Evolutionary conservation across 345 rosid genomes (phyloP).

Genomic region (Heritiera fomes): DNA sequence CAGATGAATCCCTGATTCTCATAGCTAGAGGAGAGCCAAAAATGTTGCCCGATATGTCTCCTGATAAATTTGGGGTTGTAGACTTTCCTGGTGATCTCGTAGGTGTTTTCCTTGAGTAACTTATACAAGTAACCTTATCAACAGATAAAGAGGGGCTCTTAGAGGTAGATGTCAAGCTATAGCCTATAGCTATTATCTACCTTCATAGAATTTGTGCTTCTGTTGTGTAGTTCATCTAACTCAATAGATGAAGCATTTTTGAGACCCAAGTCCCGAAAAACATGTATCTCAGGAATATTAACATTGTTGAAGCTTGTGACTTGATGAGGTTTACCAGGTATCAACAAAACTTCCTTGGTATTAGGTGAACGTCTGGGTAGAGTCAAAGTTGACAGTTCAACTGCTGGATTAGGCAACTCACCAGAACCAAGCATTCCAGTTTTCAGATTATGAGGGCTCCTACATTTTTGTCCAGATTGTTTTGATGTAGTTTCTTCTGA

Average conservation of each 20-base stretch:
- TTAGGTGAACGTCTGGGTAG: conserved; percentile 32
- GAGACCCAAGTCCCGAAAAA: conserved; percentile 16
- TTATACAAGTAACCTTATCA: conserved; percentile 29
- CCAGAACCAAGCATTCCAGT: conserved; percentile 30
- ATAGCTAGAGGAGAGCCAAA: conserved; percentile 32
- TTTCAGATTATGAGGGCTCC: conserved; percentile 51
- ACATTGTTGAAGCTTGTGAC: conserved; percentile 29
- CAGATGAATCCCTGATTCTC: conserved; percentile 21
- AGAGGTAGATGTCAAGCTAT: conserved; percentile 25
- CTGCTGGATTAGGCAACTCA: conserved; percentile 34
- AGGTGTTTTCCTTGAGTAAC: conserved; percentile 55
- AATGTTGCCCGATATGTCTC: conserved; percentile 29
- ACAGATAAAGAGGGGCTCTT: conserved; percentile 31
- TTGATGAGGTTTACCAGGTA: conserved; percentile 39
- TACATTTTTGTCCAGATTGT: conserved; percentile 34
- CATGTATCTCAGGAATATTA: conserved; percentile 29
- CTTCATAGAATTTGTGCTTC: conserved; percentile 33
- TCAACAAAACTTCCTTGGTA: conserved; percentile 26
- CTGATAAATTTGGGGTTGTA: conserved; percentile 38
- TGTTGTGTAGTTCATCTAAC: conserved; percentile 25
- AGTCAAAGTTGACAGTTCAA: conserved; percentile 27
- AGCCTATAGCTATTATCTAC: conserved; percentile 1
- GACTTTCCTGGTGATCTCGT: conserved; percentile 39
- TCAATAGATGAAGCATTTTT: conserved; percentile 23
- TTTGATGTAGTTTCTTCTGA: conserved; percentile 60